These are phyloP conservation scores for Aspergillus olivimuriae DNA, from an alignment of 495 filamentous ascomycete species.

Conservation along the genomic window DNA sequence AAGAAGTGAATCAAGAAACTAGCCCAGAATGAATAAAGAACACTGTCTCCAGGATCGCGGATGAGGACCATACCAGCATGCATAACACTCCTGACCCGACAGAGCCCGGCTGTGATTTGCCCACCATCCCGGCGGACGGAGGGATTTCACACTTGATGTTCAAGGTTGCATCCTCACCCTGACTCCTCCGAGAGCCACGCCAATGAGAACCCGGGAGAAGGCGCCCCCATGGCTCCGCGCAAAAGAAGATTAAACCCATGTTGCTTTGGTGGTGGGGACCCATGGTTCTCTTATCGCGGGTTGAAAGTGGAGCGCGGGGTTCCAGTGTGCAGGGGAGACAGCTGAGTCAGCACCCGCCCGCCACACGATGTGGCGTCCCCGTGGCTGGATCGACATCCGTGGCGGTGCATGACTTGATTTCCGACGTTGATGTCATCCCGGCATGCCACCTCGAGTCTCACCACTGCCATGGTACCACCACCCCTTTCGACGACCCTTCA, in stretches of 20 bases:
- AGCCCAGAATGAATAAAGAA: too few species aligned
- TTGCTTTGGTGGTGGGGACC: conserved; percentile 1
- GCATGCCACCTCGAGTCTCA: not conserved
- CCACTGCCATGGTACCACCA: not conserved
- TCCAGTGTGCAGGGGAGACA: too few species aligned
- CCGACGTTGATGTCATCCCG: conserved; percentile 1
- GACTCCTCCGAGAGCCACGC: not conserved
- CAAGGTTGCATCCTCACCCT: not conserved
- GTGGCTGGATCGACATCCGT: not conserved
- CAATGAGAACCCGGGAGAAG: not conserved
- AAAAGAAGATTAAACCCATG: conserved; percentile 9
- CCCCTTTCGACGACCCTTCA: not conserved
- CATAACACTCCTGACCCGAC: too few species aligned
- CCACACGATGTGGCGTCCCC: not conserved
- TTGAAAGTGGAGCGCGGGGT: conserved; percentile 2
- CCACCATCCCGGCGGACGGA: too few species aligned
- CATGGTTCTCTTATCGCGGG: conserved; percentile 8
- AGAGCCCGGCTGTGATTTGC: too few species aligned
- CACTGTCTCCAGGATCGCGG: too few species aligned
- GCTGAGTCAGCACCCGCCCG: not conserved
- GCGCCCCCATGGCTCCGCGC: not conserved
- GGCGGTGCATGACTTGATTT: not conserved
- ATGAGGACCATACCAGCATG: too few species aligned
- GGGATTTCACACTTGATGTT: too few species aligned
- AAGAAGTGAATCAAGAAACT: too few species aligned